Percentiles rank a stretch among this genome's conserved stretches.
Conservation (phyloP, 331 rosid species). For the Rosa hybrid region DNA sequence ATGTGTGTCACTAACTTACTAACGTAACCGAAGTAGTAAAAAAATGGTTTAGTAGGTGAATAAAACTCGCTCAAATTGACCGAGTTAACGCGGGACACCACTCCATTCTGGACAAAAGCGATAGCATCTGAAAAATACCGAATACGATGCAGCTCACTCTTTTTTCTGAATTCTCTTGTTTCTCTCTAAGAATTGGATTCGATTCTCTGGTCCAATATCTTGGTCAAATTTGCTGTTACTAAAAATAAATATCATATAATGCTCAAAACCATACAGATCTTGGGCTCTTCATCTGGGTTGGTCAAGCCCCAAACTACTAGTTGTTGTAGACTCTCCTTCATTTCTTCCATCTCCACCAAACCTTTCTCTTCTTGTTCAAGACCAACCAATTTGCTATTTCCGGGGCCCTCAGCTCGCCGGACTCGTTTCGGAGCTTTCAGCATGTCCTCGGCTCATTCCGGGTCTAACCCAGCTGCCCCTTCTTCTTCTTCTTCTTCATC, state of each 20-base stretch:
- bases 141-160: background rate
- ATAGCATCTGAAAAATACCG: background rate
- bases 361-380: conserved; percentile 30
- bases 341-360: conserved; percentile 41
- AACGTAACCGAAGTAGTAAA: no score
- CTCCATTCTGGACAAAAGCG: conserved; percentile 2
- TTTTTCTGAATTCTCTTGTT: no score
- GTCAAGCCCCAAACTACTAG: conserved; percentile 44
- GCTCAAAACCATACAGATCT: conserved; percentile 72
- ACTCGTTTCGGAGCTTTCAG: conserved; percentile 37
- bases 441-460: conserved; percentile 48
- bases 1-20: no score
- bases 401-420: conserved; percentile 28
- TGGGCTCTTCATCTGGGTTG: conserved; percentile 56
- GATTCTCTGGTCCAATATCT: background rate
- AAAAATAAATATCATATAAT: conserved; percentile 31
- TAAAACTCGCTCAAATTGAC: background rate
- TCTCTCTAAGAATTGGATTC: background rate
- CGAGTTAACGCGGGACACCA: conserved; percentile 9
- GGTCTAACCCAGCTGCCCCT: conserved; percentile 32
- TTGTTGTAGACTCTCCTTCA: conserved; percentile 31
- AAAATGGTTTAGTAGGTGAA: no score
- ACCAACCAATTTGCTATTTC: conserved; percentile 10
- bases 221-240: background rate
- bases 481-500: conserved; percentile 33